Evolutionary conservation across 2,329 filamentous ascomycete species (phyloP), one percentile per base, ranked within the genome.

Genomic region (Fusarium pseudocircinatum): DNA sequence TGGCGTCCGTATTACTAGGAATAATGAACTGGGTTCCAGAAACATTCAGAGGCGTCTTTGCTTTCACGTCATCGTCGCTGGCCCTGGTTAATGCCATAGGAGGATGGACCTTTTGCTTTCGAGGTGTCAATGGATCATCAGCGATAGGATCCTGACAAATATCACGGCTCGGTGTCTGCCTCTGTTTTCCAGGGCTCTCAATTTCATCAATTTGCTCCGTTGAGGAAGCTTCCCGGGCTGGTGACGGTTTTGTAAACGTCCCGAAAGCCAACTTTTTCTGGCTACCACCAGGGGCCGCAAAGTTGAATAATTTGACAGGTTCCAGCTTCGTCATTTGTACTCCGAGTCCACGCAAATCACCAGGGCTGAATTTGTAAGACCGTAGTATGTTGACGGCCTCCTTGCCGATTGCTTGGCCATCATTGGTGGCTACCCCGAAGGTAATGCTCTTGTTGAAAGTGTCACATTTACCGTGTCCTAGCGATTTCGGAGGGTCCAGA

Each of bases 401-500:
- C 78, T 93, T 95, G 0, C 91, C 91, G 43, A 98, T 87, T 3
- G 89, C 81, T 34, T 92, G 89, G 34, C 89, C 87, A 58, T 90
- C 88, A 79, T 97, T 93, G 0, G 96, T 98, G 8, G 95, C 91
- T 22, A 98, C 90, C 2, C 96, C 95, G 68, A 99, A 92, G 4
- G 91, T 81, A 14, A 92, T 82, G 76, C 94, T 97, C 81, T 97
- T 98, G 84, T 94, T 98, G 85, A 95, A 97, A 0, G 91, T 93
- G 79, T 99, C 96, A 78, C 96, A 99, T 82, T 95, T 96, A 4
- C 96, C 96, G 82, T 98, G 96, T 0, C 96, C 96, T 2, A 99
- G 87, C 82, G 98, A 95, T 79, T 99, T 99, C 1, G 92, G 91
- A 4, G 96, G 94, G 79, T 98, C 95, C 22, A 98, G 83, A 1